A percentile compares a stretch with the other conserved stretches of the same genome.
Evolutionary conservation across 352 stramenopile genomes (phyloP).

Genomic region (Pythium chondricola): DNA sequence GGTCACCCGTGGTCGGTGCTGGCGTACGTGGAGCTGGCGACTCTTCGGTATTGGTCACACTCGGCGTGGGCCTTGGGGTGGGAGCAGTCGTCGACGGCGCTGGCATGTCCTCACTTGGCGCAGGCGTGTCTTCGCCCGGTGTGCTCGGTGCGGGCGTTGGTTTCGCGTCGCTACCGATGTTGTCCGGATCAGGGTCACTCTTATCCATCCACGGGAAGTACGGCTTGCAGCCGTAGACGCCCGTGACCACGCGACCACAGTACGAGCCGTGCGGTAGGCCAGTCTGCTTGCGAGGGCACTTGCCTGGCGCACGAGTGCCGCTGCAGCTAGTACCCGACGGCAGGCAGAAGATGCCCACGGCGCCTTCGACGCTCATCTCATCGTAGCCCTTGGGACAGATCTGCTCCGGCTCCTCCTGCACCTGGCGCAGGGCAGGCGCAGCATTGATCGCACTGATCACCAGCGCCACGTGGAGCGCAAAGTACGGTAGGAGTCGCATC

Average conservation of each 20-base stretch:
- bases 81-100: no score
- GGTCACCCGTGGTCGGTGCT: no score
- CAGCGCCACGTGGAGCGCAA: no score
- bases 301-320: constrained; percentile 11
- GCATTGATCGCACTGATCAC: background rate
- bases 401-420: no score
- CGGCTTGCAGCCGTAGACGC: constrained; percentile 26
- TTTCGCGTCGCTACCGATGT: background rate
- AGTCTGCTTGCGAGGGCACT: constrained; percentile 27
- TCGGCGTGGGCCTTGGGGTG: no score
- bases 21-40: no score
- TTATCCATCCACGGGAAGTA: constrained; percentile 7
- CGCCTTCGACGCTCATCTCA: constrained; percentile 31
- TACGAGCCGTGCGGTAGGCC: constrained; percentile 29
- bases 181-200: constrained; percentile 4
- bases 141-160: background rate
- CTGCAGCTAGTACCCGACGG: constrained; percentile 19
- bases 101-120: no score
- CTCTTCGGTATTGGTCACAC: no score
- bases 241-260: constrained; percentile 19
- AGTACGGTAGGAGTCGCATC: no score
- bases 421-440: no score
- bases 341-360: constrained; percentile 30
- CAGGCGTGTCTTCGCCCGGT: no score
- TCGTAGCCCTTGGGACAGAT: constrained; percentile 3